Conservation (phyloP, 257 asterid species). For the Penstemon newberryi region DNA sequence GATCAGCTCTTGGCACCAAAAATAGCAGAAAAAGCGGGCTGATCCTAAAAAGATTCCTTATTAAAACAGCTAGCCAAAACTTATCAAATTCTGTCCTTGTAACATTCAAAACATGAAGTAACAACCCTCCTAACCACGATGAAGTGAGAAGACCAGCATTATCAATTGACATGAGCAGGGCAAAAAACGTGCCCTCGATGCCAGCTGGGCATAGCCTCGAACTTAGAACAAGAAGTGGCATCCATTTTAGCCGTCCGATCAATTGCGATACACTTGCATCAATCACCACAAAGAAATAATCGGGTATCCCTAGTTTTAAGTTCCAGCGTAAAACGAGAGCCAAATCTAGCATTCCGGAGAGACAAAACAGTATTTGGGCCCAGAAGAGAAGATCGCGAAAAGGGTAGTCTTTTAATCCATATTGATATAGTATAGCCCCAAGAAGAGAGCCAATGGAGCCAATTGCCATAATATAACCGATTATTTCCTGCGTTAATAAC, state of each 20-base stretch:
- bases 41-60: conserved; percentile 63
- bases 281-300: conserved; percentile 62
- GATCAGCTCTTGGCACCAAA: conserved; percentile 69
- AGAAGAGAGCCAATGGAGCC: conserved; percentile 81
- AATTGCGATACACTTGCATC: conserved; percentile 77
- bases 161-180: conserved; percentile 87
- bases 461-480: conserved; percentile 77
- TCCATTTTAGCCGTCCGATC: conserved; percentile 86
- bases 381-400: conserved; percentile 77
- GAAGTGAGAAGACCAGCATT: conserved; percentile 81
- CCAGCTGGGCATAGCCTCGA: conserved; percentile 89
- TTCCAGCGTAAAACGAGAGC: conserved; percentile 73
- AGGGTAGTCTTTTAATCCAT: conserved; percentile 64
- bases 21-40: conserved; percentile 59
- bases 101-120: conserved; percentile 65
- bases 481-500: conserved; percentile 54
- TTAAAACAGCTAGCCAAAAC: conserved; percentile 75
- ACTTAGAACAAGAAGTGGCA: conserved; percentile 93
- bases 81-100: conserved; percentile 62
- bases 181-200: conserved; percentile 90
- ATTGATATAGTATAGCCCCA: conserved; percentile 74
- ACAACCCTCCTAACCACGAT: conserved; percentile 82
- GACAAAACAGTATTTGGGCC: conserved; percentile 69
- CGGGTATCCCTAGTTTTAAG: conserved; percentile 69
- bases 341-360: conserved; percentile 80